These are phyloP conservation scores for Tulasnella sp. DNA, from an alignment of 768 basidiomycete genomes.

Conservation along the genomic window DNA sequence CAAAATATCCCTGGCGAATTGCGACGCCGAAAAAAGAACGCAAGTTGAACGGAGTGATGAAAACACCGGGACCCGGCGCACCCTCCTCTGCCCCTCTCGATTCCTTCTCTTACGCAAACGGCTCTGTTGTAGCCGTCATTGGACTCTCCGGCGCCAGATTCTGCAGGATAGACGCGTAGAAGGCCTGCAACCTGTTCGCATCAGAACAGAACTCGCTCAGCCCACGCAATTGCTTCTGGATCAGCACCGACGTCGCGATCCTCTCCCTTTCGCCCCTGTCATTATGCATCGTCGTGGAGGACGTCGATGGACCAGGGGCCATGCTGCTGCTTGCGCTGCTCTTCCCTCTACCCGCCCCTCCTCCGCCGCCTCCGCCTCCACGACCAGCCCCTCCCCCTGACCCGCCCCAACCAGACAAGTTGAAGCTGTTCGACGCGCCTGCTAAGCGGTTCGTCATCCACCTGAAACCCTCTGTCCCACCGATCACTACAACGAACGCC, in stretches of 20 bases:
- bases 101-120: too few relatives aligned
- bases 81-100: too few relatives aligned
- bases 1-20: too few relatives aligned
- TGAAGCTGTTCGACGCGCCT: constrained; percentile 32
- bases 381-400: not conserved
- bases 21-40: too few relatives aligned
- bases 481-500: constrained; percentile 82
- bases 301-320: not conserved
- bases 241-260: constrained; percentile 32
- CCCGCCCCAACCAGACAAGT: not conserved
- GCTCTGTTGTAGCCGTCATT: too few relatives aligned
- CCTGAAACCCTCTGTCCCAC: constrained; percentile 66
- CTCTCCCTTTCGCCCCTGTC: constrained; percentile 44
- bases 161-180: constrained; percentile 66
- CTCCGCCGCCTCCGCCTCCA: constrained; percentile 27
- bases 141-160: constrained; percentile 29
- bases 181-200: constrained; percentile 39
- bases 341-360: constrained; percentile 35
- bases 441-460: constrained; percentile 85
- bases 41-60: too few relatives aligned
- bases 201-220: constrained; percentile 60
- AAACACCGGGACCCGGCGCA: too few relatives aligned
- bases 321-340: constrained; percentile 25
- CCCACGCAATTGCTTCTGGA: constrained; percentile 23
- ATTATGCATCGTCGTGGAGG: not conserved